These are phyloP conservation scores for Stemphylium beticola DNA, from an alignment of 2,329 filamentous ascomycete species.

Conservation along the genomic window DNA sequence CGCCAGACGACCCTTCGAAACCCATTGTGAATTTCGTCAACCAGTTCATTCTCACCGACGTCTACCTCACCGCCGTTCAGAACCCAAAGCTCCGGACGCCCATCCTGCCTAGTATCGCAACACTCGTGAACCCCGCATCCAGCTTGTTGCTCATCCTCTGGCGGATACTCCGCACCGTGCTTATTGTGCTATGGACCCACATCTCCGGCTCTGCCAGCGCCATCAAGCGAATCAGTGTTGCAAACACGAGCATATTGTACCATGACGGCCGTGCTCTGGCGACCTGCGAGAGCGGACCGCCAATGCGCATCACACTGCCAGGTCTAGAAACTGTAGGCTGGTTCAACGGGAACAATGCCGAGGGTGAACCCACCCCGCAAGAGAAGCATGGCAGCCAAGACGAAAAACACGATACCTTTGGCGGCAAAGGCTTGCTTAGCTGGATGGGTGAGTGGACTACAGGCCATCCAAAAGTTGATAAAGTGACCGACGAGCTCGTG, in stretches of 20 bases:
- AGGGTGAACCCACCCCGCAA: conserved; percentile 54
- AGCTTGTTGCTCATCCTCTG: conserved; percentile 58
- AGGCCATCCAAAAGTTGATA: conserved; percentile 71
- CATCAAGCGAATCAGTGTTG: conserved; percentile 73
- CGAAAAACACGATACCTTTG: conserved; percentile 49
- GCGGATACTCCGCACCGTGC: conserved; percentile 62
- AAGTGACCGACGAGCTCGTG: conserved; percentile 67
- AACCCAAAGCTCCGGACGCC: conserved; percentile 59
- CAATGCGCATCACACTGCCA: conserved; percentile 69
- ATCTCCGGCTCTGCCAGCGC: conserved; percentile 61
- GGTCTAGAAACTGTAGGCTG: conserved; percentile 71
- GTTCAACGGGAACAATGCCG: conserved; percentile 66
- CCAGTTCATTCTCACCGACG: conserved; percentile 71
- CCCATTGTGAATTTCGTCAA: conserved; percentile 71
- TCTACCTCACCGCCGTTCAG: conserved; percentile 63
- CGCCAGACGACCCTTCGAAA: conserved; percentile 41
- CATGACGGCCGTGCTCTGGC: conserved; percentile 73
- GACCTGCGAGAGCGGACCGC: conserved; percentile 74
- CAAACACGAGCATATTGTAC: conserved; percentile 70
- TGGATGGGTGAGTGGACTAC: conserved; percentile 76
- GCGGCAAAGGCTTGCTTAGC: conserved; percentile 61
- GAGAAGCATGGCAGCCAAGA: conserved; percentile 23
- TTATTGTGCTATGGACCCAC: conserved; percentile 64
- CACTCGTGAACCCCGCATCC: conserved; percentile 66
- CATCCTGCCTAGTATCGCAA: conserved; percentile 71